phyloP scores from a whole-genome alignment of 495 filamentous ascomycete species.

The Jackrogersella multiformis region DNA sequence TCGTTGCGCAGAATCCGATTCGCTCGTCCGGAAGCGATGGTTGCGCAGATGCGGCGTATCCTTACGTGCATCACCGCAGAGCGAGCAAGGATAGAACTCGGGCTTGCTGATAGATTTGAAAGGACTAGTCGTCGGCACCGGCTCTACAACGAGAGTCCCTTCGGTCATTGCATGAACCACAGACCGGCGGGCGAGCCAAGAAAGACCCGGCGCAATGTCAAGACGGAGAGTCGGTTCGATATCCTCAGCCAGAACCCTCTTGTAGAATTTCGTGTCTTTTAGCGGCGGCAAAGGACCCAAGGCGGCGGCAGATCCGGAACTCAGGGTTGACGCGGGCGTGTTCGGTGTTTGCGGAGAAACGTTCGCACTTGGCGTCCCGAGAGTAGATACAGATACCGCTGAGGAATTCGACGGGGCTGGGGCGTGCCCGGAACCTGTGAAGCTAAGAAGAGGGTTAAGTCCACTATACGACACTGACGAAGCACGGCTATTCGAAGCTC shows the following conservation, averaged over 20 bases:
- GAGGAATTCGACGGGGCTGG: conserved; percentile 56
- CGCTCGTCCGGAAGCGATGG: conserved; percentile 89
- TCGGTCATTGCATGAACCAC: conserved; percentile 84
- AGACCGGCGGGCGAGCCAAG: conserved; percentile 87
- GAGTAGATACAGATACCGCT: conserved; percentile 54
- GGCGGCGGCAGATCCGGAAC: conserved; percentile 49
- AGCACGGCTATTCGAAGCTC: conserved; percentile 63
- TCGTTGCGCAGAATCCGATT: conserved; percentile 81
- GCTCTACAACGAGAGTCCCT: conserved; percentile 90
- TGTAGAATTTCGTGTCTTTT: conserved; percentile 94
- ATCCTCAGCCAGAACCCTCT: conserved; percentile 85
- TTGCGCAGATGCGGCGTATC: conserved; percentile 74
- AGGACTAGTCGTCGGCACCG: conserved; percentile 66
- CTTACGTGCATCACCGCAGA: conserved; percentile 85
- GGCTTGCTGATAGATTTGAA: conserved; percentile 64
- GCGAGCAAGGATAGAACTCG: conserved; percentile 76
- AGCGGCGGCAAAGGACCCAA: conserved; percentile 56
- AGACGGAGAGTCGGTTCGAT: conserved; percentile 93
- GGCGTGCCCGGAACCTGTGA: conserved; percentile 56
- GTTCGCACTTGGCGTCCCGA: conserved; percentile 47
- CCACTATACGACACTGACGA: conserved; percentile 75
- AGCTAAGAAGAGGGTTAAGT: conserved; percentile 62
- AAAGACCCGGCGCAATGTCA: conserved; percentile 88
- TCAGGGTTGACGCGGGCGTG: conserved; percentile 59
- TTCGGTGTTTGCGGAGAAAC: conserved; percentile 61